phyloP scores from a whole-genome alignment of 306 rosid genomes.

The Arachis hypogaea region DNA sequence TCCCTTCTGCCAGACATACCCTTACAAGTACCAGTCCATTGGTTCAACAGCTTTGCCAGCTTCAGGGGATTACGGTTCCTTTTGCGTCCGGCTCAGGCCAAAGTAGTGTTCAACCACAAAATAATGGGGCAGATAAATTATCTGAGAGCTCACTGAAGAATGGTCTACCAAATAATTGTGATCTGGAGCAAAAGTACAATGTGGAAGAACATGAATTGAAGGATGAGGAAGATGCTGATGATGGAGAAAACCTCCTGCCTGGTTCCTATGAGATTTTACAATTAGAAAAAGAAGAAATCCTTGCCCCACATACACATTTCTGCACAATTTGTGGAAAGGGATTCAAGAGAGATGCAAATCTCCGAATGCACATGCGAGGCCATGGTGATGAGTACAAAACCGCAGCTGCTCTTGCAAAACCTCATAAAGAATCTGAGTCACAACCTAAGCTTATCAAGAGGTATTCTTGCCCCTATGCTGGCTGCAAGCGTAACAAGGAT shows the following conservation, averaged over 20 bases:
- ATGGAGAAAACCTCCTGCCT: slow-evolving; percentile 76
- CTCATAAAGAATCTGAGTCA: slow-evolving; percentile 59
- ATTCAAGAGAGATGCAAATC: slow-evolving; percentile 88
- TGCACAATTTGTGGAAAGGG: slow-evolving; percentile 90
- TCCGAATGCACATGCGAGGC: slow-evolving; percentile 93
- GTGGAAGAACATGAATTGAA: slow-evolving; percentile 70
- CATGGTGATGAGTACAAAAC: slow-evolving; percentile 92
- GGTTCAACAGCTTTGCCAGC: slow-evolving; percentile 54
- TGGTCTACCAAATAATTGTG: slow-evolving; percentile 42
- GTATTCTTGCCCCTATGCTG: slow-evolving; percentile 81
- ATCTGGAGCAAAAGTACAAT: slow-evolving; percentile 50
- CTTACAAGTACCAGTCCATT: slow-evolving; percentile 40
- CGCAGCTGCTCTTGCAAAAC: slow-evolving; percentile 84
- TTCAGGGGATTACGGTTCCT: slow-evolving; percentile 43
- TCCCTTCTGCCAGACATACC: slow-evolving; percentile 62
- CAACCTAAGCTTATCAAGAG: slow-evolving; percentile 67
- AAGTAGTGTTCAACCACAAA: slow-evolving; percentile 40
- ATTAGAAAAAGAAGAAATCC: slow-evolving; percentile 86
- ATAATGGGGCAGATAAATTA: slow-evolving; percentile 41
- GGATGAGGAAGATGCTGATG: slow-evolving; percentile 84
- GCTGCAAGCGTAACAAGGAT: slow-evolving; percentile 91
- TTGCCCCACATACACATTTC: slow-evolving; percentile 90
- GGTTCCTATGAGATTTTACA: slow-evolving; percentile 86
- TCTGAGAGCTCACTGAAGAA: slow-evolving; percentile 51
- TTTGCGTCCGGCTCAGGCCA: slow-evolving; percentile 42